Conservation (phyloP, 169 alveolate species). For the Plasmodium gaboni region DNA sequence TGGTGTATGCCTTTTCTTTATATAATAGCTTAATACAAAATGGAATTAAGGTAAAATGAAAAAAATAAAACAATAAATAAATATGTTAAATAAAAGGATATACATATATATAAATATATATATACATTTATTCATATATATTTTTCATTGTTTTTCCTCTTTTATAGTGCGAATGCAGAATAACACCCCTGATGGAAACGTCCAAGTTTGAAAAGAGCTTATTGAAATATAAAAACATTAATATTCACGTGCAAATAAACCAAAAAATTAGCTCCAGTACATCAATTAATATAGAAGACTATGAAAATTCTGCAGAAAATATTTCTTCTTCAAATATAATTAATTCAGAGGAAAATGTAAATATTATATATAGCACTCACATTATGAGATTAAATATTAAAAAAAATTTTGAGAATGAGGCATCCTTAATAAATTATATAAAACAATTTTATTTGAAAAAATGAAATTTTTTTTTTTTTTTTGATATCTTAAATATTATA, state of each 20-base stretch:
- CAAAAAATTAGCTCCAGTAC: conserved; percentile 45
- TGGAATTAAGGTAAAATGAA: conserved; percentile 26
- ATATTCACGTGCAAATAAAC: conserved; percentile 65
- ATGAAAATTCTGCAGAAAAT: conserved; percentile 36
- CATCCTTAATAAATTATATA: conserved; percentile 53
- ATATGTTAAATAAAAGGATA: neutral
- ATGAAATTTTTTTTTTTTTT: neutral
- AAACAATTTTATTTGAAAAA: conserved; percentile 52
- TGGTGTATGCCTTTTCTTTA: conserved; percentile 56
- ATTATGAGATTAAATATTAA: conserved; percentile 43
- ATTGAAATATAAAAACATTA: conserved; percentile 36
- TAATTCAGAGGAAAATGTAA: conserved; percentile 15
- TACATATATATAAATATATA: neutral
- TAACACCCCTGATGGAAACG: conserved; percentile 57
- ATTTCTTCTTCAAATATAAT: neutral
- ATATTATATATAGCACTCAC: conserved; percentile 48
- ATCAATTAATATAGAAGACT: conserved; percentile 4
- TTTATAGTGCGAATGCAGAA: conserved; percentile 63
- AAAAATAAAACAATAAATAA: neutral
- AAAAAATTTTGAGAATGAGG: conserved; percentile 66
- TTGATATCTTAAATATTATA: neutral
- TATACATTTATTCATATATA: neutral
- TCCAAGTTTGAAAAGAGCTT: conserved; percentile 59
- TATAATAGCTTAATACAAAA: conserved; percentile 47
- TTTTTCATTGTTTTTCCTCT: neutral